Evolutionary conservation across 2,329 filamentous ascomycete species (phyloP).

Genomic region (Phoma sp.): DNA sequence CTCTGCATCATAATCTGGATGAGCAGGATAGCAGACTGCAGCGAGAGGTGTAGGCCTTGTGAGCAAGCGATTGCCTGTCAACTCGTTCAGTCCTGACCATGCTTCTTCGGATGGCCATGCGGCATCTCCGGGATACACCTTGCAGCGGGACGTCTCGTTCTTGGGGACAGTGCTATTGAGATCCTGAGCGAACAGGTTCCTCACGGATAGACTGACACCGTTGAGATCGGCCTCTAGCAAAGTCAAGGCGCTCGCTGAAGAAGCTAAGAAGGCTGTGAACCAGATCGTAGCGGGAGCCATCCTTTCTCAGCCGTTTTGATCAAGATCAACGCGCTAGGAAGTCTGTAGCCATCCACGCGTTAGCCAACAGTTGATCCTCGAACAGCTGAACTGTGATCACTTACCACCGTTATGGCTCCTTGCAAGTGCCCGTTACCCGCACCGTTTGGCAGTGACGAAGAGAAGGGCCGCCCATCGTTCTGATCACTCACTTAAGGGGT

Average conservation of each 20-base stretch:
- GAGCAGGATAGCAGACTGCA: constrained; percentile 41
- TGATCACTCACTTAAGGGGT: constrained; percentile 14
- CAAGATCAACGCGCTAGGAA: constrained; percentile 4
- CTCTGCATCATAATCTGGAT: constrained; percentile 34
- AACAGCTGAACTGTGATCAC: neutral
- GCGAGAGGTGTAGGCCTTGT: constrained; percentile 37
- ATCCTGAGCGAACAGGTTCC: constrained; percentile 28
- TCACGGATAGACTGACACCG: constrained; percentile 25
- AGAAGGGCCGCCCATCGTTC: constrained; percentile 6
- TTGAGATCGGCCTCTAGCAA: constrained; percentile 31
- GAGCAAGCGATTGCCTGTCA: constrained; percentile 37
- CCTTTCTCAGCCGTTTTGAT: neutral
- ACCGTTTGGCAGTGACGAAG: constrained; percentile 9
- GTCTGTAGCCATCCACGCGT: neutral
- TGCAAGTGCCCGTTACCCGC: constrained; percentile 14
- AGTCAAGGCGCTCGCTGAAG: constrained; percentile 28
- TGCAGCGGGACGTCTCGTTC: constrained; percentile 49
- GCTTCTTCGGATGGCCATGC: constrained; percentile 56
- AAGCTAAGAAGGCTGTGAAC: constrained; percentile 32
- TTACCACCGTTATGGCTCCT: constrained; percentile 8
- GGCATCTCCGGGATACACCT: constrained; percentile 54
- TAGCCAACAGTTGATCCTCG: constrained; percentile 3
- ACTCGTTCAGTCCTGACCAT: constrained; percentile 56
- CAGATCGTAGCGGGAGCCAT: constrained; percentile 27
- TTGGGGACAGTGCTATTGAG: constrained; percentile 15